Evolutionary conservation across 169 alveolate genomes (phyloP), one percentile per base, ranked within the genome.

Genomic region (Pseudocohnilembus persalinus): DNA sequence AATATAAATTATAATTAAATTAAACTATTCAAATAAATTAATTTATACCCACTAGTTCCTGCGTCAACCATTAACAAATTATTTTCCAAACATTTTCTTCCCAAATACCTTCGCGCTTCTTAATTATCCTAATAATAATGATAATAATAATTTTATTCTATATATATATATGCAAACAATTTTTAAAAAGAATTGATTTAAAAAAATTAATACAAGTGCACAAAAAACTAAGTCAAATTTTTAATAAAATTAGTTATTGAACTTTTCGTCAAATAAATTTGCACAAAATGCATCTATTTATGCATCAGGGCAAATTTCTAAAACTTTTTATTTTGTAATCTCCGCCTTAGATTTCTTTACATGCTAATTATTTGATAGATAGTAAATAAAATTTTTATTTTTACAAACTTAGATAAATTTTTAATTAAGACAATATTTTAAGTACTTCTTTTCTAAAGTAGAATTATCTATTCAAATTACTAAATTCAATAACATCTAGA

Each of bases 401-500:
- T n/a, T n/a, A n/a, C n/a, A n/a, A n/a, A n/a, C n/a, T n/a, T n/a
- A n/a, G n/a, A n/a, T n/a, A n/a, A n/a, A n/a, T n/a, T n/a, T n/a
- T n/a, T n/a, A n/a, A 76, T 83, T 86, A 68, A 83, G 83, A 31
- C 85, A 82, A 83, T 82, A 84, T 83, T 77, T 90, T 76, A 27
- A 73, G 65, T 28, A 73, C 82, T 28, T 82, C 75, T 63, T 49
- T 91, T 82, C 97, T 93, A 92, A 98, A 99, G 49, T 98, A 94
- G 93, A 99, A 99, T 90, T 99, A 99, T 81, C 99, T 92, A 90
- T 99, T 98, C 72, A 99, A 92, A 90, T 99, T 99, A 15, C 99
- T 95, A 29, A 98, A 94, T 85, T 98, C 99, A 27, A 98, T 96
- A 28, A 98, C 94, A 92, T 99, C 99, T 88, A 98, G 85, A 91